Evolutionary conservation across 805 yeast species (phyloP), one percentile per base, ranked within the genome.

Genomic region (Candida tibetensis): DNA sequence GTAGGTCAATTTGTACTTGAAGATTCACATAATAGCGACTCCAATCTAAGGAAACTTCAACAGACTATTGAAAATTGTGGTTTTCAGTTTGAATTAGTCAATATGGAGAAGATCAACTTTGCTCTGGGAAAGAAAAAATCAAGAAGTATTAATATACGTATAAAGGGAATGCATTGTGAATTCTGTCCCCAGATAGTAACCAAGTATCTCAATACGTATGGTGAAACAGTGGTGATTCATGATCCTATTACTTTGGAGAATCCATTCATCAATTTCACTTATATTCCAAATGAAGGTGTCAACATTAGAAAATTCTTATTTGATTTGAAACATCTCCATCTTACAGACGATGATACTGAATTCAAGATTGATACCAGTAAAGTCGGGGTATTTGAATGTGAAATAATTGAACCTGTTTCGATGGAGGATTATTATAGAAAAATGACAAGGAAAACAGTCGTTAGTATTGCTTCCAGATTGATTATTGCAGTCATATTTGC

Each of bases 121-220:
- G 67, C 75, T 1, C 66, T 74, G n/a, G 64, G 70, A 2, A 69
- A 72, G 43, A 69, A 66, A 29, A 66, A 60, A 31, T 66, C 82
- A 3, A 69, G 91, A 46, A 68, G 79, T 0, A 74, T 83, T 31
- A 74, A 74, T 42, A 61, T 85, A 38, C 68, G 64, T 30, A 68
- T 83, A 6, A 66, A 66, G 1, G 89, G 89, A 1, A 82, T 84
- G 86, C 79, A 60, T 53, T 85, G 91, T 59, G 74, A 69, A 10
- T 77, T 79, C 51, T 85, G 91, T 53, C 91, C 91, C 1, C 72
- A 68, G 23, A 53, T 69, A 1, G 69, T 84, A 21, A 72, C 71
- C 51, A 58, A 66, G 3, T 72, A 72, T 22, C 61, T 85, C 29
- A 50, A 61, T 1, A 64, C 66, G 5, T 78, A 69, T 46, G 89